Base-by-base conservation (phyloP, 805 yeast genomes). In the Metschnikowia chrysomelidarum region DNA sequence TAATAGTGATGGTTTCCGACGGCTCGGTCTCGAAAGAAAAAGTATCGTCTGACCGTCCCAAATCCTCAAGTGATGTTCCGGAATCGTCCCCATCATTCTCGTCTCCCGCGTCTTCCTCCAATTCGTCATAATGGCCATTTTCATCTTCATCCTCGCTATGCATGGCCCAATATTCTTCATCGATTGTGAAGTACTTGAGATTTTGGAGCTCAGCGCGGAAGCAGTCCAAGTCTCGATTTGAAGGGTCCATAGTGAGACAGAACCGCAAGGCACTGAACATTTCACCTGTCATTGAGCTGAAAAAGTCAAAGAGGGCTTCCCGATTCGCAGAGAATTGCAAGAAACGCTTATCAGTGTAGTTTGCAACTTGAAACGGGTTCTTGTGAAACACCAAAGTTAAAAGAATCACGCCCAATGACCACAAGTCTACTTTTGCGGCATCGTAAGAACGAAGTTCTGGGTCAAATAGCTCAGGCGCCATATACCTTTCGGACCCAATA, bases 381-480 rank as follows among this genome's bases (percentile, higher is more conserved):
- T 87, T 82, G 34, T 84, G 93, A 64, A 88, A 88, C n/a, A 88
- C 83, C 36, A 85, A 70, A 48, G 91, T 88, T 51, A 88, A 64
- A 39, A 88, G 67, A 28, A 87, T 85, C 40, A 88, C 79, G 19
- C 96, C 97, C 41, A 85, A 62, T 0, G 96, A 80, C 97, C 97
- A 88, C 31, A 88, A 68, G 61, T 88, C 96, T 32, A 84, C 82
- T 58, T 84, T 82, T 14, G 80, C 78, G 7, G 95, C 87, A 49
- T 82, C 83, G 57, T 88, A 89, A 27, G 71, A 65, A 22, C 75
- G 76, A 31, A 77, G 62, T 25, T 64, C 62, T 10, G 58, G 47
- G 36, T 87, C 95, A 54, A 87, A 81, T 38, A 87, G 62, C 55
- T 88, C 97, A 1, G 97, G 97, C 0, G 96, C 94, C 97, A 88